Evolutionary conservation across 306 rosid species (phyloP).

Genomic region (Quercus gilva): DNA sequence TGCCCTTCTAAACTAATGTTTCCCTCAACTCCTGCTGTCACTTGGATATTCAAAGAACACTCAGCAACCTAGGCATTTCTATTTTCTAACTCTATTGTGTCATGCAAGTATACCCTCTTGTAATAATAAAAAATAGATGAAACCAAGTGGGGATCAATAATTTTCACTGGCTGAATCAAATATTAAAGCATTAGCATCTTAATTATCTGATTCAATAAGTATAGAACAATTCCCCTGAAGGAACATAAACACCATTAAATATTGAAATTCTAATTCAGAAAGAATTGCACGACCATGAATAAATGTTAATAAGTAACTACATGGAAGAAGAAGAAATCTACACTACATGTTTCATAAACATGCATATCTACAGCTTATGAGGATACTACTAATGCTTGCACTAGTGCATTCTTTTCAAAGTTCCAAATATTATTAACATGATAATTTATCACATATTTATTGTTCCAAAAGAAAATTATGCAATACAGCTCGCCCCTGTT

Average conservation of each 20-base stretch:
- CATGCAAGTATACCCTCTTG: slow-evolving; percentile 71
- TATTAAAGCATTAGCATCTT: not conserved
- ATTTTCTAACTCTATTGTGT: slow-evolving; percentile 75
- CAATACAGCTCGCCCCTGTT: slow-evolving; percentile 74
- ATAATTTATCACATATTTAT: not conserved
- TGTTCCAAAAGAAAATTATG: slow-evolving; percentile 14
- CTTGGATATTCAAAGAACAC: slow-evolving; percentile 83
- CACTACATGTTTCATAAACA: slow-evolving; percentile 4
- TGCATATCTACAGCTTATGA: not conserved
- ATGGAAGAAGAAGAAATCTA: slow-evolving; percentile 3
- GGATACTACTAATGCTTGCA: not conserved
- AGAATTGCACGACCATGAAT: slow-evolving; percentile 4
- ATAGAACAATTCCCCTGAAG: slow-evolving; percentile 20
- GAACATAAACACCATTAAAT: slow-evolving; percentile 22
- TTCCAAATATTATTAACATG: not conserved
- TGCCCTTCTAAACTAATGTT: slow-evolving; percentile 63
- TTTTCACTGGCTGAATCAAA: slow-evolving; percentile 87
- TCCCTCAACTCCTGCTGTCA: slow-evolving; percentile 64
- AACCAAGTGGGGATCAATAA: slow-evolving; percentile 93
- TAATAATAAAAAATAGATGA: slow-evolving; percentile 74
- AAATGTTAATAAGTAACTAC: not conserved
- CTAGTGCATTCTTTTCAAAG: not conserved
- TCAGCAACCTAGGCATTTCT: slow-evolving; percentile 62
- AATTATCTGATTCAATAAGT: not conserved
- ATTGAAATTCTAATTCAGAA: slow-evolving; percentile 9